Conservation (phyloP, 1,284 basidiomycete species). For the Boletus albobrunnescens region DNA sequence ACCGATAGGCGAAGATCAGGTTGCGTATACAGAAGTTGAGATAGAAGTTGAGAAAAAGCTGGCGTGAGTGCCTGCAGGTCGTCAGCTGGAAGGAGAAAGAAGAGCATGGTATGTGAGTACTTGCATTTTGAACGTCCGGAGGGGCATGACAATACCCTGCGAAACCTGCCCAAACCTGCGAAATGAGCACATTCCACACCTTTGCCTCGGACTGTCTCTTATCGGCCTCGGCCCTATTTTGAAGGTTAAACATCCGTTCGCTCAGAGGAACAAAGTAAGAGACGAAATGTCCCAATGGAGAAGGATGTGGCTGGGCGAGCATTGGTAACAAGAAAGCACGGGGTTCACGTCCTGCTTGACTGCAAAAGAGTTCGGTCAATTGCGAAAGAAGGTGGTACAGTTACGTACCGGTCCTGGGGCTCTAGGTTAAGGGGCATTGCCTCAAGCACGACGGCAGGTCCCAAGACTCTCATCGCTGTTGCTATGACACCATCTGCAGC, state of each 20-base stretch:
- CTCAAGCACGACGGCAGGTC: conserved; percentile 76
- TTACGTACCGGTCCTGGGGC: conserved; percentile 66
- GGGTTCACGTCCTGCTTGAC: conserved; percentile 60
- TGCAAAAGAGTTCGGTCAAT: conserved; percentile 28
- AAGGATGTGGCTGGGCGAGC: conserved; percentile 80
- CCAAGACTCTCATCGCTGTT: conserved; percentile 81
- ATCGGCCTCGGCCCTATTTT: conserved; percentile 70
- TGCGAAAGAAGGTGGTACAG: not conserved
- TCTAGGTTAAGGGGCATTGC: conserved; percentile 86
- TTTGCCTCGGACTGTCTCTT: conserved; percentile 82
- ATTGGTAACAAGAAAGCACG: conserved; percentile 92
- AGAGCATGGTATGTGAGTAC: not conserved
- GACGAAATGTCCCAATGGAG: conserved; percentile 80
- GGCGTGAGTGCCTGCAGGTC: conserved; percentile 59
- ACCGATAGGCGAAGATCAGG: conserved; percentile 79
- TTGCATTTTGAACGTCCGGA: conserved; percentile 45
- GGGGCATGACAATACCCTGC: conserved; percentile 75
- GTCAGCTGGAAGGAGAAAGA: conserved; percentile 5
- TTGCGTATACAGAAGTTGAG: conserved; percentile 88
- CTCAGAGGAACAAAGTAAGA: conserved; percentile 91
- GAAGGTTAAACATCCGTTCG: conserved; percentile 87
- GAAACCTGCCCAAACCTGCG: conserved; percentile 92
- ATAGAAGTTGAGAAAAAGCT: conserved; percentile 82
- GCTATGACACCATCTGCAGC: conserved; percentile 80
- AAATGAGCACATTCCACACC: conserved; percentile 88